A percentile compares a stretch with the other conserved stretches of the same genome.
Evolutionary conservation across 495 filamentous ascomycete species (phyloP).

Genomic region (Talaromyces liani): DNA sequence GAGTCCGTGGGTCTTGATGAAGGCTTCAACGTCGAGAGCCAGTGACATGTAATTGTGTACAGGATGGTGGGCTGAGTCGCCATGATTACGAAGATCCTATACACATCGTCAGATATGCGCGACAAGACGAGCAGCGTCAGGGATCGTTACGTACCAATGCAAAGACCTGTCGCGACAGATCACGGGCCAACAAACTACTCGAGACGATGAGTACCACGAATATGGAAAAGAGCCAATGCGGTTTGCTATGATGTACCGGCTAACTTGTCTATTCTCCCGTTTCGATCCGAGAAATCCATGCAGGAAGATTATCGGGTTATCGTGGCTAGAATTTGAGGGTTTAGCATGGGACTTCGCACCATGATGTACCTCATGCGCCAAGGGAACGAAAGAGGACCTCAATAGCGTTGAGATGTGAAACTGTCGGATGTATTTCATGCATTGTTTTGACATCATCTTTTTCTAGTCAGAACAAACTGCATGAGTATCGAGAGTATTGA

Average conservation of each 20-base stretch:
- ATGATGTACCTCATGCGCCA: neutral
- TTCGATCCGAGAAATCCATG: neutral
- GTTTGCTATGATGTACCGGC: neutral
- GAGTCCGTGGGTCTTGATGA: neutral
- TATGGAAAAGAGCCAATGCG: too few species aligned
- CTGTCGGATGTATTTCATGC: neutral
- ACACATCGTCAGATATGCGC: neutral
- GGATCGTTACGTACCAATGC: neutral
- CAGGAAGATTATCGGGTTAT: neutral
- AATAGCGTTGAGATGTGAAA: neutral
- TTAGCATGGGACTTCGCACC: neutral
- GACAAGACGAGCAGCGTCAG: neutral
- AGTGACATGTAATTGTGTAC: neutral
- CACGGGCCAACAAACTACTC: neutral
- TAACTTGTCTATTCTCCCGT: neutral
- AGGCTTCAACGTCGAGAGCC: neutral
- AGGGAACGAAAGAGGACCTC: neutral
- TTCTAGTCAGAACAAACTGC: neutral
- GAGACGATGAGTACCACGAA: neutral
- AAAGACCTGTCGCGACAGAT: neutral
- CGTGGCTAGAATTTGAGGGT: neutral
- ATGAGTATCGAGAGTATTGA: neutral
- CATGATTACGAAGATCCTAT: slow-evolving; percentile 1
- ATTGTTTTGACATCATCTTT: neutral
- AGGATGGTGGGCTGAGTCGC: neutral